These are phyloP conservation scores for Microbotryum violaceum DNA, from an alignment of 1,284 basidiomycete species.

Conservation along the genomic window DNA sequence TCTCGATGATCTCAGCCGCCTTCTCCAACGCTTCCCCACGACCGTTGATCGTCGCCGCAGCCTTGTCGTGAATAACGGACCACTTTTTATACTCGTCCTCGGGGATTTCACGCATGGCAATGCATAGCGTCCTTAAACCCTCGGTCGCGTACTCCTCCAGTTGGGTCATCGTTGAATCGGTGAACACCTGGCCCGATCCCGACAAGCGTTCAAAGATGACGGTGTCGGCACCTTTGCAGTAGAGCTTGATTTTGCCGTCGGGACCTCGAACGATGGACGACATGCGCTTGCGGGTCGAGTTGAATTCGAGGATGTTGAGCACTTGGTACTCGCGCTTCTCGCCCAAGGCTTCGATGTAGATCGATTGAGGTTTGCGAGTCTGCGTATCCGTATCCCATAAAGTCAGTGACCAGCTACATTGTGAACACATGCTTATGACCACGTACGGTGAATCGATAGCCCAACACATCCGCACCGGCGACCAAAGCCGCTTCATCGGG, in stretches of 20 bases:
- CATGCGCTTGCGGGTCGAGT: constrained; percentile 96
- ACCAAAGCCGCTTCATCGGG: constrained; percentile 97
- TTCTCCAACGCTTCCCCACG: constrained; percentile 88
- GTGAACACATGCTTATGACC: background rate
- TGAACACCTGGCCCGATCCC: constrained; percentile 66
- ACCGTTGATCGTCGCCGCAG: constrained; percentile 84
- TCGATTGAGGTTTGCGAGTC: constrained; percentile 92
- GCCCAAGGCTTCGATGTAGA: constrained; percentile 76
- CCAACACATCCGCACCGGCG: constrained; percentile 82
- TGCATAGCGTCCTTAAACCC: constrained; percentile 90
- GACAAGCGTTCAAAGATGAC: constrained; percentile 84
- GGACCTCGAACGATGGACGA: constrained; percentile 83
- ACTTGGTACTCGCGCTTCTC: constrained; percentile 74
- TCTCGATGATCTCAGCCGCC: constrained; percentile 92
- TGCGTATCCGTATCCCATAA: constrained; percentile 39
- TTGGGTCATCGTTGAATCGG: constrained; percentile 78
- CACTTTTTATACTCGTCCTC: constrained; percentile 86
- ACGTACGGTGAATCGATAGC: constrained; percentile 86
- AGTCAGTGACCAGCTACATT: background rate
- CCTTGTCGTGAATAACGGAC: constrained; percentile 78
- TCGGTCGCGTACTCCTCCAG: constrained; percentile 98
- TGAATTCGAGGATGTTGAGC: constrained; percentile 97
- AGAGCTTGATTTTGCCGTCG: constrained; percentile 86
- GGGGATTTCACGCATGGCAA: constrained; percentile 85
- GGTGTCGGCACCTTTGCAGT: constrained; percentile 96